Evolutionary conservation across 2,329 filamentous ascomycete genomes (phyloP).

Genomic region (Mycosphaerella sp.): DNA sequence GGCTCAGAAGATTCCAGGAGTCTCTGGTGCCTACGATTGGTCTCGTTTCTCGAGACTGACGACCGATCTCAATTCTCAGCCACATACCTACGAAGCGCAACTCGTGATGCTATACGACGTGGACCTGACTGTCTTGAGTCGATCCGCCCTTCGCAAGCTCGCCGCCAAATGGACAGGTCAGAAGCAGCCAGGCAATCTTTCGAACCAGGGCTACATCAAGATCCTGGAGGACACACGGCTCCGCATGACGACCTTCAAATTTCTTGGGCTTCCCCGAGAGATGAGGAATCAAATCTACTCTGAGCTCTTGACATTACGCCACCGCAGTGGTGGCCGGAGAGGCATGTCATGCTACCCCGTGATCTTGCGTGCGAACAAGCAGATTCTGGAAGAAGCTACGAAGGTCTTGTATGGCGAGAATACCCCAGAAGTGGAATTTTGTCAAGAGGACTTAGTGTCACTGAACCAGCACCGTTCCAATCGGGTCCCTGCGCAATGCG

Average conservation of each 20-base stretch:
- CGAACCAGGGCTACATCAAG: not conserved
- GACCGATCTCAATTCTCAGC: too few species aligned
- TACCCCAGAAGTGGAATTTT: not conserved
- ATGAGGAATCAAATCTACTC: not conserved
- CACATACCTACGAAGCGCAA: not conserved
- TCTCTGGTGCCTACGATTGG: too few species aligned
- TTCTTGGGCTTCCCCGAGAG: not conserved
- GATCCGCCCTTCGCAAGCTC: not conserved
- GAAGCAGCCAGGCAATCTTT: not conserved
- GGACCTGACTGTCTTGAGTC: not conserved
- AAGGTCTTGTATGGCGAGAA: not conserved
- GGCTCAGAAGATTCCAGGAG: too few species aligned
- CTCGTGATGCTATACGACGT: not conserved
- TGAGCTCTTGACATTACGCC: not conserved
- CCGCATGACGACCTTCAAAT: not conserved
- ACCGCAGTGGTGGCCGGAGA: not conserved
- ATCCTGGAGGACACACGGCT: not conserved
- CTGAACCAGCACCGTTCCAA: not conserved
- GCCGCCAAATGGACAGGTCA: not conserved
- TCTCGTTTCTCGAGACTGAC: too few species aligned
- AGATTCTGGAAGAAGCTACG: not conserved
- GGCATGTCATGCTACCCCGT: not conserved
- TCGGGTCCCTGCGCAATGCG: not conserved
- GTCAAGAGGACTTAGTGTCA: not conserved
- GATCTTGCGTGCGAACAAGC: not conserved